Conservation (phyloP, 192 early-diverging fungal species). For the Mortierella alpina region DNA sequence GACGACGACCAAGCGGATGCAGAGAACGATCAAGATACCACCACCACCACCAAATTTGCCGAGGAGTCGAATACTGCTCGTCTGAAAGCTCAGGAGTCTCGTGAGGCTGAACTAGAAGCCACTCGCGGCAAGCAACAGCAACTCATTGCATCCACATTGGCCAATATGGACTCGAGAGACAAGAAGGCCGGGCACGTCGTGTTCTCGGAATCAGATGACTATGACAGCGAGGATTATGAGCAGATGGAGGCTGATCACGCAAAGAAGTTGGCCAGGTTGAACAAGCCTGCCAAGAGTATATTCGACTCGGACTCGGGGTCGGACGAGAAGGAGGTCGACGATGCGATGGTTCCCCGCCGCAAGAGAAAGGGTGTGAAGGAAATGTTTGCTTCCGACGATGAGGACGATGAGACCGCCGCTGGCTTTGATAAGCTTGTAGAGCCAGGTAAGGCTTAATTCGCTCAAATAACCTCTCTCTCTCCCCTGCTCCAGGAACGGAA, state of each 20-base stretch:
- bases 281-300: slow-evolving; percentile 46
- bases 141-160: slow-evolving; percentile 43
- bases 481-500: not conserved
- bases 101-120: slow-evolving; percentile 31
- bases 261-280: slow-evolving; percentile 32
- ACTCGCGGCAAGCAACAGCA: slow-evolving; percentile 38
- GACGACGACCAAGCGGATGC: slow-evolving; percentile 27
- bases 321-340: slow-evolving; percentile 17
- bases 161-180: slow-evolving; percentile 48
- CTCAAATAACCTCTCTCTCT: not conserved
- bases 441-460: slow-evolving; percentile 14
- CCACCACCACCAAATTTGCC: slow-evolving; percentile 13
- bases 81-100: slow-evolving; percentile 38
- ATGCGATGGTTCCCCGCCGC: not conserved
- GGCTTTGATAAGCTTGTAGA: slow-evolving; percentile 12
- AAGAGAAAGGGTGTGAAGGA: slow-evolving; percentile 54
- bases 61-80: slow-evolving; percentile 49
- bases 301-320: slow-evolving; percentile 50
- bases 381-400: slow-evolving; percentile 66
- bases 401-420: slow-evolving; percentile 32
- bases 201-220: slow-evolving; percentile 47
- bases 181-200: slow-evolving; percentile 50
- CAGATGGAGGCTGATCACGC: slow-evolving; percentile 42
- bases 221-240: slow-evolving; percentile 43
- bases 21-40: slow-evolving; percentile 2